Percentiles rank a stretch among this genome's conserved stretches.
phyloP scores from a whole-genome alignment of 1,284 basidiomycete genomes.

The Cystobasidium sp. region DNA sequence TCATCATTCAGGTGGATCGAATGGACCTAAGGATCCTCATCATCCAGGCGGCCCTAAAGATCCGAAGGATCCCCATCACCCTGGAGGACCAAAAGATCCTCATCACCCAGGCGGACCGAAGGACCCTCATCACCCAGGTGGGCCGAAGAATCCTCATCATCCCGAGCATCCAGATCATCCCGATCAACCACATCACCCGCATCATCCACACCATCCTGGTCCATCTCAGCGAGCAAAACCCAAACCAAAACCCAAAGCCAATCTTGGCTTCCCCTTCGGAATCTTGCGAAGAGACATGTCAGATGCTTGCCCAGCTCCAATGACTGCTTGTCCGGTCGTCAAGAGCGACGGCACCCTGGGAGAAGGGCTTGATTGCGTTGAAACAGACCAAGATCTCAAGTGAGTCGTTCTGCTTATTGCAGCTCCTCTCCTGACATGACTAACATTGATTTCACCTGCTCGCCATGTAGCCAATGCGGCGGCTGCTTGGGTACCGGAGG shows the following conservation, averaged over 20 bases:
- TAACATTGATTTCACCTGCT: not conserved
- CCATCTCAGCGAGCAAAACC: not conserved
- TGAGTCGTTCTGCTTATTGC: not conserved
- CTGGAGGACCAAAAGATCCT: not conserved
- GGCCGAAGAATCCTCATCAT: not conserved
- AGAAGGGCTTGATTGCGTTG: constrained; percentile 7
- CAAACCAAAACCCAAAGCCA: not conserved
- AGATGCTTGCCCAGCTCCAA: not conserved
- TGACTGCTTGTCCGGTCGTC: constrained; percentile 5
- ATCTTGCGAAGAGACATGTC: not conserved
- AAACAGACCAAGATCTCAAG: constrained; percentile 7
- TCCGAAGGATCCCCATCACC: not conserved
- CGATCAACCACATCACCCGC: not conserved
- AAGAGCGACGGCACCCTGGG: not conserved
- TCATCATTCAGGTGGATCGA: not conserved
- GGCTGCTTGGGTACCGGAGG: not conserved
- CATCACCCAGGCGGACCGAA: not conserved
- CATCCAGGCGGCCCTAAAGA: not conserved
- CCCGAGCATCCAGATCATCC: constrained; percentile 1
- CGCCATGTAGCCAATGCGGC: not conserved
- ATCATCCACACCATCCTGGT: constrained; percentile 1
- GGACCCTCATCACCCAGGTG: not conserved
- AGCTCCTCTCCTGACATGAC: too few species aligned
- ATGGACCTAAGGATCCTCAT: not conserved
- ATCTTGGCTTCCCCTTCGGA: not conserved